Conservation (phyloP, 2,329 filamentous ascomycete genomes). For the Talaromyces verruculosus region DNA sequence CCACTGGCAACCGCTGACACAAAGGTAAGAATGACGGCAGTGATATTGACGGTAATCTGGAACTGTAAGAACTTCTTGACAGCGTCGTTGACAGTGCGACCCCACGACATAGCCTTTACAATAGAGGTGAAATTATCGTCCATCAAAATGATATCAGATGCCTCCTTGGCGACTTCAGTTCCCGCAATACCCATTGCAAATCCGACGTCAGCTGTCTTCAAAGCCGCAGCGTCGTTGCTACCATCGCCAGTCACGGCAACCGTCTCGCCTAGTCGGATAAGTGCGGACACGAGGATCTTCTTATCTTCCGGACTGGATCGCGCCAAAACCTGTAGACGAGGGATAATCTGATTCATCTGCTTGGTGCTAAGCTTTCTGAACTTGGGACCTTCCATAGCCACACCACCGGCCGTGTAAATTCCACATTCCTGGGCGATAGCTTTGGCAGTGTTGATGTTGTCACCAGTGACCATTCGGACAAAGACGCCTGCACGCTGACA, state of each 20-base stretch:
- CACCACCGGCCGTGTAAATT: constrained; percentile 65
- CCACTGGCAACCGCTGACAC: constrained; percentile 60
- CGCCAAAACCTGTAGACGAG: constrained; percentile 68
- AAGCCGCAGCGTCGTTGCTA: constrained; percentile 78
- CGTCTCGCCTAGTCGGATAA: constrained; percentile 72
- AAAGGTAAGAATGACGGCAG: constrained; percentile 65
- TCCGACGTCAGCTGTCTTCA: constrained; percentile 78
- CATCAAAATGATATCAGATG: constrained; percentile 82
- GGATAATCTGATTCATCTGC: constrained; percentile 67
- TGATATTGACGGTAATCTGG: constrained; percentile 62
- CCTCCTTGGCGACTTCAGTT: constrained; percentile 81
- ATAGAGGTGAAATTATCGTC: constrained; percentile 88
- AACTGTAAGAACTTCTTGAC: constrained; percentile 69
- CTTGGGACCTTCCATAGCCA: constrained; percentile 75
- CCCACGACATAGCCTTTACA: constrained; percentile 79
- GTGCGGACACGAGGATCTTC: constrained; percentile 67
- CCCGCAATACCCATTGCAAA: constrained; percentile 85
- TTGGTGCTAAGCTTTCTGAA: constrained; percentile 70
- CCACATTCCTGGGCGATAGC: constrained; percentile 78
- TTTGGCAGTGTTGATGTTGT: constrained; percentile 76
- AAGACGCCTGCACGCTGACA: constrained; percentile 76
- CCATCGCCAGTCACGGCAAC: constrained; percentile 82
- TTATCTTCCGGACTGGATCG: constrained; percentile 76
- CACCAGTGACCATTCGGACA: constrained; percentile 82
- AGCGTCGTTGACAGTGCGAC: constrained; percentile 72